A percentile compares a stretch with the other conserved stretches of the same genome.
phyloP scores from a whole-genome alignment of 805 yeast genomes.

The Ogataea trehalophila region DNA sequence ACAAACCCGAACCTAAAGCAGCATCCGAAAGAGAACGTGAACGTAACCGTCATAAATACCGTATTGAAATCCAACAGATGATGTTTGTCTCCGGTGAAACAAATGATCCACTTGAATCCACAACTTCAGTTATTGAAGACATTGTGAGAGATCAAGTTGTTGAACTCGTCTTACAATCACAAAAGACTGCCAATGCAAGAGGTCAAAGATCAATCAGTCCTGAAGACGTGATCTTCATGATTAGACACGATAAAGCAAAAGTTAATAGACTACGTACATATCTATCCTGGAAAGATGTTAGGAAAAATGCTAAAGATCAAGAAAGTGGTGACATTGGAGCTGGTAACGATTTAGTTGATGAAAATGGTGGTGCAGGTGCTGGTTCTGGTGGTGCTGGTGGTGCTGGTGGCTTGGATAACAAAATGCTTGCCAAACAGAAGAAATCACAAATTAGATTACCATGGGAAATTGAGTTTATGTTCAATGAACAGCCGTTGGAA shows the following conservation, averaged over 20 bases:
- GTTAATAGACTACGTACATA: constrained; percentile 89
- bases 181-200: constrained; percentile 69
- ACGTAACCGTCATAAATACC: constrained; percentile 59
- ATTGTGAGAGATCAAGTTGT: constrained; percentile 93
- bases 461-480: constrained; percentile 95
- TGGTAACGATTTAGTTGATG: constrained; percentile 32
- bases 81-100: constrained; percentile 98
- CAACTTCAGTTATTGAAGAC: constrained; percentile 91
- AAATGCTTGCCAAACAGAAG: constrained; percentile 51
- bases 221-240: constrained; percentile 89
- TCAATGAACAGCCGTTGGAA: constrained; percentile 80
- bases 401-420: constrained; percentile 36
- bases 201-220: constrained; percentile 83
- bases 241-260: constrained; percentile 90
- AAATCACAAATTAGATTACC: constrained; percentile 81
- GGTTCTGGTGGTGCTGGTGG: constrained; percentile 34
- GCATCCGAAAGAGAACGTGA: constrained; percentile 15
- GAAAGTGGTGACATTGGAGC: constrained; percentile 44
- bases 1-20: not conserved
- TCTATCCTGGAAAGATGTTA: constrained; percentile 93
- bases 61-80: constrained; percentile 96
- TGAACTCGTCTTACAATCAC: constrained; percentile 71
- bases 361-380: constrained; percentile 35
- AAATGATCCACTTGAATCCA: constrained; percentile 88
- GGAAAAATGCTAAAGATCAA: constrained; percentile 68